Evolutionary conservation across 2,329 filamentous ascomycete genomes (phyloP), one percentile per base, ranked within the genome.

Genomic region (Nannizzia gypsea): DNA sequence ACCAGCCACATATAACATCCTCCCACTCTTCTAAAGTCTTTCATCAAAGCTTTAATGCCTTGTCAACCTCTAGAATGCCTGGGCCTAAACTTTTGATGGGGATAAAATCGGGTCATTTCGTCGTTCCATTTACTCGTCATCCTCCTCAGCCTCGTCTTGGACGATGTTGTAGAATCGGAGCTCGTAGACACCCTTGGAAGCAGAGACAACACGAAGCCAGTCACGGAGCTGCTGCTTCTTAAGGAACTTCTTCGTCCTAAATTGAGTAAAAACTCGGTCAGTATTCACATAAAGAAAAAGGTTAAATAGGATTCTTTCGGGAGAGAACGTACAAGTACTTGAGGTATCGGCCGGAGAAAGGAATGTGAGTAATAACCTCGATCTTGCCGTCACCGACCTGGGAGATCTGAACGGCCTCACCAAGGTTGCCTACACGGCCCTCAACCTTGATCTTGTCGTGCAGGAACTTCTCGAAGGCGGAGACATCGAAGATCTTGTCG

Each of bases 101-200:
- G 20, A 54, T 20, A 20, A n/a, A 31, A 31, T 34, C 5, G 17
- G 28, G 15, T 54, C 26, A 34, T 54, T 6, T 11, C 15, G 50
- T 54, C 54, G 20, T 40, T 42, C 54, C 6, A 20, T 85, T 84
- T 96, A 99, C 79, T 99, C 93, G 75, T 99, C 93, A 76, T 99
- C 93, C 75, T 99, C 93, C 70, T 97, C 93, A 71, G 84, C 91
- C 77, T 91, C 92, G 77, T 99, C 93, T 80, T 95, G 93, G 74
- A 96, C 92, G 75, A 99, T 91, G 84, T 99, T 99, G 90, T 95
- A 99, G 91, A 99, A 99, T 83, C 95, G 91, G 80, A 99, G 88
- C 84, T 96, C 91, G 83, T 99, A 99, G 68, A 96, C 91, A 76
- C 93, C 92, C 83, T 92, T 92, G 78, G 88, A 90, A 77, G 92